phyloP scores from a whole-genome alignment of 2,329 filamentous ascomycete genomes.

The Calonectria montana region DNA sequence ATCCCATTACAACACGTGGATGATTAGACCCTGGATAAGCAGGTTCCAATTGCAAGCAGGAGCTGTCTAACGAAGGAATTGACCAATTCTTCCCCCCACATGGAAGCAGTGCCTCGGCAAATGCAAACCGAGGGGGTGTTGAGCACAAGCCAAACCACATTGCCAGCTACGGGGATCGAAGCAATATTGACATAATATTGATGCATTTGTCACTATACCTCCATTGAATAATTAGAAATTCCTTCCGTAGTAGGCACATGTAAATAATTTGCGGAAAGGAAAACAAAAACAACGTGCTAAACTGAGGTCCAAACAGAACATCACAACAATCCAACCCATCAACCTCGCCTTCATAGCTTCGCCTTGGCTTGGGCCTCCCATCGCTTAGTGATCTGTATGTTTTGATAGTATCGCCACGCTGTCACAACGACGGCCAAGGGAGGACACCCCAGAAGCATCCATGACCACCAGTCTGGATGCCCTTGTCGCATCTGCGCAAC shows the following conservation, averaged over 20 bases:
- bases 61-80: too few species aligned
- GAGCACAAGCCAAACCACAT: background rate
- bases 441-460: conserved; percentile 75
- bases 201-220: background rate
- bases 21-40: too few species aligned
- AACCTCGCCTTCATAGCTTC: conserved; percentile 30
- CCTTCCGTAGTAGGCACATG: background rate
- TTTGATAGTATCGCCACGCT: conserved; percentile 78
- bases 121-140: background rate
- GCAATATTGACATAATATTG: background rate
- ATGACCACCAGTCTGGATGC: conserved; percentile 89
- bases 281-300: background rate
- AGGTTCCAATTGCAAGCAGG: too few species aligned
- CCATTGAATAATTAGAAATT: too few species aligned
- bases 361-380: conserved; percentile 70
- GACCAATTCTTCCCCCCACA: too few species aligned
- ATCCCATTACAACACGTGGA: too few species aligned
- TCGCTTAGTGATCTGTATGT: conserved; percentile 73
- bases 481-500: conserved; percentile 70
- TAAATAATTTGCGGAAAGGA: background rate
- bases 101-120: background rate
- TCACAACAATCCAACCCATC: background rate
- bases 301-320: background rate
- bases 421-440: conserved; percentile 78
- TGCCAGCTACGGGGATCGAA: background rate